Conservation (phyloP, 257 asterid species). For the Plantago ovata region DNA sequence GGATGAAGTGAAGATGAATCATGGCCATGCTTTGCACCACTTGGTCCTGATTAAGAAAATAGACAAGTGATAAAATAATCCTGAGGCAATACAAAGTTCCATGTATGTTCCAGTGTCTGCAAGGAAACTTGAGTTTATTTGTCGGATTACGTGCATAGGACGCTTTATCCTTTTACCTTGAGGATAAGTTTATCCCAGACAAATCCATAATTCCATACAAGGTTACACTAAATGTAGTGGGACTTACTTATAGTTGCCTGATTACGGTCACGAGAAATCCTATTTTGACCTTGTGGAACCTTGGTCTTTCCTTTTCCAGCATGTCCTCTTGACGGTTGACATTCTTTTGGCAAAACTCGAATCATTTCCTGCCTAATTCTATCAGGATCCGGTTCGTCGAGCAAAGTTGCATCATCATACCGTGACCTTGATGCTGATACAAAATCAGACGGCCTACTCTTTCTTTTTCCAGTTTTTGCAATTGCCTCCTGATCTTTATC, state of each 20-base stretch:
- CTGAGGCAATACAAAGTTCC: not conserved
- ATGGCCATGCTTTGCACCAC: not conserved
- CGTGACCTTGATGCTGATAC: not conserved
- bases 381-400: not conserved
- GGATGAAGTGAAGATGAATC: not conserved
- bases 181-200: too few species aligned
- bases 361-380: not conserved
- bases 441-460: not conserved
- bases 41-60: not conserved
- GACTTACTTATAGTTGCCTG: too few species aligned
- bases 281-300: not conserved
- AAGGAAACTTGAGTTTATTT: not conserved
- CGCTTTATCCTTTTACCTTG: not conserved
- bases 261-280: not conserved
- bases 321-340: constrained; percentile 1
- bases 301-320: constrained; percentile 1
- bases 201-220: too few species aligned
- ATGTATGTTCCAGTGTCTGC: not conserved
- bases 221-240: too few species aligned
- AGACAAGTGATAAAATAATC: not conserved
- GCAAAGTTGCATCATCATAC: not conserved
- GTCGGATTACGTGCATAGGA: not conserved
- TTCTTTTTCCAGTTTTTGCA: not conserved
- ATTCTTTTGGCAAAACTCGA: not conserved
- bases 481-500: not conserved